phyloP scores from a whole-genome alignment of 257 asterid species.

The Solanum bulbocastanum region DNA sequence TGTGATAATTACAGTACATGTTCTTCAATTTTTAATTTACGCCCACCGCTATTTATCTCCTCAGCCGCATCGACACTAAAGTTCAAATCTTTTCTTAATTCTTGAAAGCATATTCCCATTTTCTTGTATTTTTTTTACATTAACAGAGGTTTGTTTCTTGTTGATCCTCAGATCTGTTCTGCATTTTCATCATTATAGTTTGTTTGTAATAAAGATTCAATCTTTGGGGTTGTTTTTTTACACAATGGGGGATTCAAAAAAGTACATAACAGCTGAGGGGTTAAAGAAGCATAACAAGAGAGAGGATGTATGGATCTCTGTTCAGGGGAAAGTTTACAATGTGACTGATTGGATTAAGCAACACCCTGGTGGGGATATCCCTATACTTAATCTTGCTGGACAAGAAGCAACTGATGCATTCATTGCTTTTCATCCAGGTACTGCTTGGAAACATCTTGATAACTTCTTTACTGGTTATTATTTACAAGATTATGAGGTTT shows the following conservation, averaged over 20 bases:
- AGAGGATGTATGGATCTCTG: constrained; percentile 31
- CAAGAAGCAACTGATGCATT: constrained; percentile 45
- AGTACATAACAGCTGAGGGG: constrained; percentile 24
- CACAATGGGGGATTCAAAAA: neutral
- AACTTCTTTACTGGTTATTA: constrained; percentile 26
- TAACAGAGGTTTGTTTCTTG: neutral
- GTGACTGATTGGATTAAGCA: constrained; percentile 29
- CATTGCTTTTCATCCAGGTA: constrained; percentile 40
- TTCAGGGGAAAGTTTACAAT: constrained; percentile 32
- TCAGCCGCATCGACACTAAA: neutral
- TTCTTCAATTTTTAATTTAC: neutral
- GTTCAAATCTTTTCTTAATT: neutral
- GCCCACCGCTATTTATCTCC: neutral
- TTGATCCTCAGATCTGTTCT: neutral
- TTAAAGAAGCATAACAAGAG: constrained; percentile 21
- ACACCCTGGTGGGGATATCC: constrained; percentile 38
- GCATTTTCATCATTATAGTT: neutral
- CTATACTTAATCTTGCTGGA: constrained; percentile 27
- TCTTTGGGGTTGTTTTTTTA: neutral
- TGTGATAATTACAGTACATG: neutral
- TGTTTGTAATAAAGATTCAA: neutral
- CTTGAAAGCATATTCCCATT: neutral
- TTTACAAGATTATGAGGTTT: constrained; percentile 24
- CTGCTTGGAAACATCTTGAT: constrained; percentile 36
- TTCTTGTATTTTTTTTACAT: neutral